Percentiles rank a stretch among this genome's conserved stretches.
These are phyloP conservation scores for Strobilomyces echinocephalus DNA, from an alignment of 768 basidiomycete species.

Conservation along the genomic window DNA sequence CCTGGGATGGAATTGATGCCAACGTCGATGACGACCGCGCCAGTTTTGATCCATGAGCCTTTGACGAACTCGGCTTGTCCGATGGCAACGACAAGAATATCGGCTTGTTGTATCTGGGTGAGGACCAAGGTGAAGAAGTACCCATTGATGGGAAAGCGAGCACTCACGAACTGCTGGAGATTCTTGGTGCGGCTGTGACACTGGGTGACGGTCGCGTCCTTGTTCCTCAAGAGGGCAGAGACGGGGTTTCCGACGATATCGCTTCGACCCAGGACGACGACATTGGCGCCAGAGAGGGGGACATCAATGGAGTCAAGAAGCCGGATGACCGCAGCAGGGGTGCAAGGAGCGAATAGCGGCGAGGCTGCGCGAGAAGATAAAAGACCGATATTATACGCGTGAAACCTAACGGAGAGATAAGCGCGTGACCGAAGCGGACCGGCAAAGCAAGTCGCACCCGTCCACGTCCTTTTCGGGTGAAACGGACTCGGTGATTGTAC, in stretches of 20 bases:
- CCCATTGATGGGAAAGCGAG: slow-evolving; percentile 2
- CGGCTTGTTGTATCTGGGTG: slow-evolving; percentile 72
- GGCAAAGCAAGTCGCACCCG: slow-evolving; percentile 51
- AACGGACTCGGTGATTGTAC: slow-evolving; percentile 90
- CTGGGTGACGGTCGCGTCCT: slow-evolving; percentile 95
- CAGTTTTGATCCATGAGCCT: slow-evolving; percentile 93
- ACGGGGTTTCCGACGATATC: slow-evolving; percentile 98
- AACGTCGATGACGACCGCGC: slow-evolving; percentile 94
- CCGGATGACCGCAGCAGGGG: slow-evolving; percentile 87
- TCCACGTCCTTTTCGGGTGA: slow-evolving; percentile 95
- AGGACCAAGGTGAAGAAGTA: slow-evolving; percentile 6
- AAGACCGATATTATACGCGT: slow-evolving; percentile 97
- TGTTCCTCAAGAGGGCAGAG: slow-evolving; percentile 80
- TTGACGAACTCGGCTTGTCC: slow-evolving; percentile 88
- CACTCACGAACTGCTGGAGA: slow-evolving; percentile 68
- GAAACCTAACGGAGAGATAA: slow-evolving; percentile 58
- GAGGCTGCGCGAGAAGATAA: slow-evolving; percentile 84
- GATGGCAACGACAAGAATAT: slow-evolving; percentile 95
- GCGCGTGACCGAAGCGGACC: background rate
- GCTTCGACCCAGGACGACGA: slow-evolving; percentile 92
- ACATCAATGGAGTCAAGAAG: slow-evolving; percentile 86
- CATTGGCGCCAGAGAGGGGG: slow-evolving; percentile 68
- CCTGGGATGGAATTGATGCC: slow-evolving; percentile 96
- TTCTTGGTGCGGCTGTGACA: slow-evolving; percentile 91
- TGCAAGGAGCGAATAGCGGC: slow-evolving; percentile 92